Evolutionary conservation across 2,329 filamentous ascomycete species (phyloP).

Genomic region (Pseudogymnoascus sp.): DNA sequence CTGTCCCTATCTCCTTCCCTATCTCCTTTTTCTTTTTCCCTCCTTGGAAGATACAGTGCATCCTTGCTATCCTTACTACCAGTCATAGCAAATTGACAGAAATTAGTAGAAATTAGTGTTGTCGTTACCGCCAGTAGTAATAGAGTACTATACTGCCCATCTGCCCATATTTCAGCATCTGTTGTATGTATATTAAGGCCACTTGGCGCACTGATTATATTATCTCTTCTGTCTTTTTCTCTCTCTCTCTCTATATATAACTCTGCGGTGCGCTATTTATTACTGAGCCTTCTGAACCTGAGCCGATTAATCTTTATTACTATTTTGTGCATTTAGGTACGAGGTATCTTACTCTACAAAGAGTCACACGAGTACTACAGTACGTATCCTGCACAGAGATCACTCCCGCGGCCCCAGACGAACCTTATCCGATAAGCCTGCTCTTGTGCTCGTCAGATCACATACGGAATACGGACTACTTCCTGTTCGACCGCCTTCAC

Average conservation of each 20-base stretch:
- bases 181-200: not conserved
- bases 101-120: not conserved
- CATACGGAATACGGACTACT: not conserved
- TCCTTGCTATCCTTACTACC: not conserved
- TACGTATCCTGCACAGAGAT: constrained; percentile 1
- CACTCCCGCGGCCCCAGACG: not conserved
- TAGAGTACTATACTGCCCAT: not conserved
- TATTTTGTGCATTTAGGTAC: not conserved
- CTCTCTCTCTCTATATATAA: not conserved
- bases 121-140: not conserved
- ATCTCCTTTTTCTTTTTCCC: not conserved
- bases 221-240: not conserved
- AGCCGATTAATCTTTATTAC: not conserved
- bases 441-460: not conserved
- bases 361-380: not conserved
- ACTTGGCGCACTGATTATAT: not conserved
- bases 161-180: not conserved
- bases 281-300: not conserved
- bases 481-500: not conserved
- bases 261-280: not conserved
- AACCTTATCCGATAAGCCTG: constrained; percentile 2
- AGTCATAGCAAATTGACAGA: not conserved
- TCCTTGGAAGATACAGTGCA: not conserved
- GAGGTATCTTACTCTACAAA: not conserved
- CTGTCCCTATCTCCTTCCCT: no score